Conservation (phyloP, 176 grass and related monocot genomes). For the Musa troglodytarum region DNA sequence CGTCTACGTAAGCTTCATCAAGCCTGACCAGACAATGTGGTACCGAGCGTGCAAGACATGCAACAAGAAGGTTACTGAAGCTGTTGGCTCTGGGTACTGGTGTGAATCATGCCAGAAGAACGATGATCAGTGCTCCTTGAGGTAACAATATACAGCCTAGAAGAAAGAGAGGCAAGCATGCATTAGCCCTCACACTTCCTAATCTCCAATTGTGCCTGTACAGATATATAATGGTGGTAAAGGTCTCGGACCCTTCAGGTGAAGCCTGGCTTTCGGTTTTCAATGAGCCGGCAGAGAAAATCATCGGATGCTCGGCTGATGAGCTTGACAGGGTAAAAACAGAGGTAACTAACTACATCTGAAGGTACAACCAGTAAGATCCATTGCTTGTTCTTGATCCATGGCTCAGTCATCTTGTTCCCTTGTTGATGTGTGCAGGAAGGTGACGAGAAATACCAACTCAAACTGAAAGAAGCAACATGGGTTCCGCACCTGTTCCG, state of each 20-base stretch:
- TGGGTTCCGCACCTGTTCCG: conserved; percentile 79
- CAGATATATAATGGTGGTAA: conserved; percentile 87
- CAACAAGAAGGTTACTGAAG: conserved; percentile 92
- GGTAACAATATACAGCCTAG: conserved; percentile 24
- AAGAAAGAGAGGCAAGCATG: background rate
- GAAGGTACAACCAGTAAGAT: background rate
- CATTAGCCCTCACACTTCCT: background rate
- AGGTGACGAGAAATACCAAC: conserved; percentile 61
- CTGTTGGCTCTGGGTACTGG: conserved; percentile 67
- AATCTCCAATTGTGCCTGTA: background rate
- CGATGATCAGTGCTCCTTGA: conserved; percentile 53
- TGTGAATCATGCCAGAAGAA: conserved; percentile 87
- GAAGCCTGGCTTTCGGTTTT: conserved; percentile 90
- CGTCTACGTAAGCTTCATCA: conserved; percentile 72
- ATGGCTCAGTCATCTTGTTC: background rate
- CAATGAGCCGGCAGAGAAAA: conserved; percentile 88
- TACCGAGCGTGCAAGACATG: conserved; percentile 88
- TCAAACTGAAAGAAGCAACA: conserved; percentile 80
- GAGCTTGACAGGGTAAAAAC: conserved; percentile 74
- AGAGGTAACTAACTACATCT: conserved; percentile 35
- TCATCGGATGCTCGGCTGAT: conserved; percentile 79
- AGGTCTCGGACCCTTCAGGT: conserved; percentile 77
- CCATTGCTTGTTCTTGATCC: background rate
- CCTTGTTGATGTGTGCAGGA: conserved; percentile 30
- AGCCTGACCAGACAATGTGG: conserved; percentile 88